Evolutionary conservation across 2,329 filamentous ascomycete genomes (phyloP), one percentile per base, ranked within the genome.

Genomic region (Paradendryphiella salina): DNA sequence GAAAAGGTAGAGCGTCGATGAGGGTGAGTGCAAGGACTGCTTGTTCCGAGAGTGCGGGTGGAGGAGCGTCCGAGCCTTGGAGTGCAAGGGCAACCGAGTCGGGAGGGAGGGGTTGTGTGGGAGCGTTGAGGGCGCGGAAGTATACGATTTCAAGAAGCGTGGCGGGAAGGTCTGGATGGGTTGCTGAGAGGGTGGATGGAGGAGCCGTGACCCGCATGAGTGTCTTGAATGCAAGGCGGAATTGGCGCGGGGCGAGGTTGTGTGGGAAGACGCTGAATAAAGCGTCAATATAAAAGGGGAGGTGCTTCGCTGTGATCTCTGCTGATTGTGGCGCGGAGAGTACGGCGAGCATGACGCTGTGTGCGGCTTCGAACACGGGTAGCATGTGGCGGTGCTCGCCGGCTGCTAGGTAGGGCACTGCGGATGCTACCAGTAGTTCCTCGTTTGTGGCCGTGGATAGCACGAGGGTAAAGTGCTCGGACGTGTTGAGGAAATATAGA

Each of bases 141-240:
- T 83, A 82, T 2, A 92, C 78, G 67, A 95, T 85, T 67, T 96
- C 91, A 10, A 96, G 79, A 1, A 96, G 76, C 1, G 85, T 87
- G 55, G 92, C 89, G 2, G 89, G 86, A n/a, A 96, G 81, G 50
- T 88, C 80, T 0, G 89, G 89, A 56, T 94, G 86, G 4, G 81
- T 81, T 38, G 83, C 85, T 28, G 88, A 85, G 33, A 95, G 81
- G 1, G 85, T 82, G 31, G 88, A 90, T 0, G 91, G 92, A 2
- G 91, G 90, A 2, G 88, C 86, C 9, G 90, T 85, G 52, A 95
- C 86, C 63, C 88, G 87, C 71, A 96, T 84, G 37, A 96, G 78
- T 1, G 90, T 93, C 69, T 87, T 89, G 78, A 96, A 92, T 9
- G 91, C 92, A 8, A 96, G 79, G 23, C 91, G 84, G 77, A 96